Evolutionary conservation across 805 yeast species (phyloP), one percentile per base, ranked within the genome.

Genomic region (Metschnikowia reukaufii): DNA sequence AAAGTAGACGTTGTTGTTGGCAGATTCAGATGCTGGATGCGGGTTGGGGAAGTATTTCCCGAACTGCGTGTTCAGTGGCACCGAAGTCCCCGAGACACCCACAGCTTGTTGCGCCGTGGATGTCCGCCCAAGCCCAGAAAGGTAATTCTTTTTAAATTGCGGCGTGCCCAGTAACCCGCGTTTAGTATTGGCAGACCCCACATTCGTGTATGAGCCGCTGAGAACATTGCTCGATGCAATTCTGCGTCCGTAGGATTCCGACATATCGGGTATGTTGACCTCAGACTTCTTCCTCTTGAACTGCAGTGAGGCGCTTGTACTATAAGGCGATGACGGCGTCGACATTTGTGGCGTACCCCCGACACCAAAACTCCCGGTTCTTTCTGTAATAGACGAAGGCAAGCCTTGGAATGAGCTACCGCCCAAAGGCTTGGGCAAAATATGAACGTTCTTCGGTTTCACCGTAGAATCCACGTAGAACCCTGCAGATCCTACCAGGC

Each of bases 221-320:
- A 57, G 45, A 2, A 60, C 48, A 13, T 49, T 51, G 17, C 47
- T 47, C 0, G 62, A 50, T 6, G 55, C 54, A 4, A 51, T 39
- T 15, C 64, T 50, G 21, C 58, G 58, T n/a, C 57, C 59, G 12
- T 52, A 53, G 1, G 64, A 57, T 7, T 60, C 62, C 4, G 51
- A 44, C 37, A 51, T 25, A 7, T 51, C 64, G 5, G 55, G 43
- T n/a, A 64, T 56, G 45, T 59, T 66, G 17, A 65, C 50, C 36
- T 71, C 76, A 0, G 73, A 63, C 58, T 70, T 72, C 47, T 71
- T 72, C n/a, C 77, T 50, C 56, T 72, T 72, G 52, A 70, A 72
- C 42, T 61, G 71, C 55, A 66, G 70, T 39, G 54, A 45, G 5
- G 54, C 50, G 31, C 47, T 45, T 19, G 56, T 51, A 43, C 56